Evolutionary conservation across 495 filamentous ascomycete species (phyloP).

Genomic region (Penicillium tannophilum): DNA sequence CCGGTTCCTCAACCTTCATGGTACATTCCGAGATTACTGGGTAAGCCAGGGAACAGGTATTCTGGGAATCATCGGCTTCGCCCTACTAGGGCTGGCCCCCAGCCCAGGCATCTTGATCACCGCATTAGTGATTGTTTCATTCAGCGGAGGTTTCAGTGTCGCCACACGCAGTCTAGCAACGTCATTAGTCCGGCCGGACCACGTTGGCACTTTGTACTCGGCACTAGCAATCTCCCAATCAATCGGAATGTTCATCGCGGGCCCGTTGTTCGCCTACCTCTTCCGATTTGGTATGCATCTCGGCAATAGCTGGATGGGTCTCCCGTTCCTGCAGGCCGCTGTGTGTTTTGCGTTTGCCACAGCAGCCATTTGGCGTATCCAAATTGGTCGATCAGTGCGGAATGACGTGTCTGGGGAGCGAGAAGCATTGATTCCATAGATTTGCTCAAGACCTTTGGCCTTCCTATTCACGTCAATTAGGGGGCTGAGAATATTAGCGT

Average conservation of each 20-base stretch:
- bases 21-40: constrained; percentile 34
- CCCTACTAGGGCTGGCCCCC: constrained; percentile 32
- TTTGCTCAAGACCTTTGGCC: neutral
- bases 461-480: neutral
- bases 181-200: constrained; percentile 33
- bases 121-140: constrained; percentile 36
- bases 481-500: neutral
- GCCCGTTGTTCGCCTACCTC: constrained; percentile 37
- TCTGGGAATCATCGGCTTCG: constrained; percentile 32
- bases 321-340: constrained; percentile 34
- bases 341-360: constrained; percentile 23
- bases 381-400: constrained; percentile 5
- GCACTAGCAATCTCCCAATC: constrained; percentile 35
- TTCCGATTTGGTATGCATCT: constrained; percentile 43
- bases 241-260: constrained; percentile 33
- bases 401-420: constrained; percentile 11
- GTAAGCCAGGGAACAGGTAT: constrained; percentile 34
- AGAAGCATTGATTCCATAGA: constrained; percentile 7
- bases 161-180: constrained; percentile 39
- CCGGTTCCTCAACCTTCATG: constrained; percentile 29
- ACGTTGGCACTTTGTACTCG: constrained; percentile 39
- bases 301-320: constrained; percentile 35
- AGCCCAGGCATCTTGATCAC: constrained; percentile 34
- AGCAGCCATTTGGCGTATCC: constrained; percentile 19
- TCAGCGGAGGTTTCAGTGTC: constrained; percentile 36